Evolutionary conservation across 2,329 filamentous ascomycete species (phyloP), one percentile per base, ranked within the genome.

Genomic region (Alternaria gansuensis): DNA sequence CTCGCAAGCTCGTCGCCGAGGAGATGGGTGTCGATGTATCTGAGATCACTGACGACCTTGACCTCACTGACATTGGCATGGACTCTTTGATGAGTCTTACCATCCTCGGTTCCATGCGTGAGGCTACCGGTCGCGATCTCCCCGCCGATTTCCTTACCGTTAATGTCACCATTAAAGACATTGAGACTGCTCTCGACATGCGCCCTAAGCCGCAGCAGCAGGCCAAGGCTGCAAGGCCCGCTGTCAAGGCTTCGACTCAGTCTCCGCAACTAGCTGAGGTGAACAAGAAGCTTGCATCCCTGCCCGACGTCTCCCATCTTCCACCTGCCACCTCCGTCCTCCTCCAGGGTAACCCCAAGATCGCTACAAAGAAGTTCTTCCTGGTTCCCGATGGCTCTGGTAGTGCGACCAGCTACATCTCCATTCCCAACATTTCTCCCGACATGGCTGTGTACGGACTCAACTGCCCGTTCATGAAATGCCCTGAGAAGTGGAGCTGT

Each of bases 401-500:
- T 78, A 73, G 85, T 53, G 87, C 88, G 10, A 90, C 88, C n/a
- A 89, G 87, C 1, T 90, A 90, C 78, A 84, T 85, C 55, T 83
- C 82, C 67, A 86, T 87, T 45, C 81, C 84, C 43, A 83, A 85
- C 63, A 80, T 84, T 48, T 81, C 80, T 28, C 72, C 79, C n/a
- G 79, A 83, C 61, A 76, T 83, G 65, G 79, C 78, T 48, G 81
- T 83, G 10, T 84, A 80, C 65, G 82, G 82, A 53, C 76, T 91
- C 65, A 90, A 90, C 76, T 90, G 87, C 48, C 88, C 88, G 4
- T 91, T 88, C 79, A 88, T 90, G 86, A 89, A 87, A 78, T 85
- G 82, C 2, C 88, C 88, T 0, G 83, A 87, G 59, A 84, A 88
- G 68, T 90, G 85, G 78, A 83, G 82, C 28, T 88, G 87, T 68